Base-by-base conservation (phyloP, 169 alveolate genomes). In the Plasmodium blacklocki region DNA sequence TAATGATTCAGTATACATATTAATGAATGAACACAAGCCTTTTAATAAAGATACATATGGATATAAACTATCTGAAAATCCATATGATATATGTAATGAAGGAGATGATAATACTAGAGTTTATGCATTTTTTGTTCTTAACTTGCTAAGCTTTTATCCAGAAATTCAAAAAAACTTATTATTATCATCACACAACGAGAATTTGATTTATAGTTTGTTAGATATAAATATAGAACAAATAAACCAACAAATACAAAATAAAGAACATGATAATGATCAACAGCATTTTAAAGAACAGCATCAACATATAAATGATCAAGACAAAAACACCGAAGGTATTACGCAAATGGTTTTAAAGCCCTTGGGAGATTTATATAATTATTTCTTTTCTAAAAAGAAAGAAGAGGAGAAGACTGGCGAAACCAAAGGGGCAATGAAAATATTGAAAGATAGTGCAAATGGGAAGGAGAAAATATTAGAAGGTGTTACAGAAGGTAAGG, bases 21-120 rank as follows among this genome's bases (percentile, higher is more conserved):
- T 83, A 6, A 68, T 83, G 29, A 58, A 39, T 45, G 56, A 56
- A 21, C 85, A 83, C 39, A 83, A 47, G 11, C 91, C 91, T 12
- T 83, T 83, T 70, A 47, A 43, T 68, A 76, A 67, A n/a, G 86
- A 68, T 70, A 66, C 91, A 4, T 56, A 56, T 45, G 91, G 91
- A 15, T 83, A 83, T 70, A 71, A 54, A 83, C 23, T 70, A 39
- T 39, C 73, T 39, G 66, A 56, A 19, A 49, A 70, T 9, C 75
- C 83, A 21, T 32, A 83, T 56, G 52, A 54, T 39, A 3, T 8
- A 43, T 54, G 45, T 21, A 70, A 49, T 50, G 91, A 83, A 70
- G 91, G 91, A 18, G 91, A 83, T n/a, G 86, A 83, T 56, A 83
- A 83, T 47, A 83, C 83, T 19, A 83, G 32, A 71, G 58, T 83